Conservation (phyloP, 345 rosid genomes). For the Carallia pectinifolia region DNA sequence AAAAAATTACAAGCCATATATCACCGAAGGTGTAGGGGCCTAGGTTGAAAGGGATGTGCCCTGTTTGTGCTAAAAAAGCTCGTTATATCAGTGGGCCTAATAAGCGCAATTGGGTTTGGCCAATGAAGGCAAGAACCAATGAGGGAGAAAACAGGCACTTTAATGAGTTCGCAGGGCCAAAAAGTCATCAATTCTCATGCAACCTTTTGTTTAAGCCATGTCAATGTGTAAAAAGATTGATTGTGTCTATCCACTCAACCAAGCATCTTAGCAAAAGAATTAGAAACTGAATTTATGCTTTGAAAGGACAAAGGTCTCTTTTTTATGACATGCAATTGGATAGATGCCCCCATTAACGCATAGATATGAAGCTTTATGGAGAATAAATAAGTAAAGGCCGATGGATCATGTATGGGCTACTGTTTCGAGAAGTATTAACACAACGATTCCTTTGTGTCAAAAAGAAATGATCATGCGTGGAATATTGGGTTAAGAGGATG, state of each 20-base stretch:
- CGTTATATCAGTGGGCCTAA: neutral
- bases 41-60: neutral
- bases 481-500: too few relatives aligned
- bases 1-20: neutral
- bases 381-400: neutral
- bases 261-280: neutral
- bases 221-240: neutral
- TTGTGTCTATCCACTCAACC: neutral
- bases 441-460: neutral
- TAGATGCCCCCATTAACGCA: slow-evolving; percentile 11
- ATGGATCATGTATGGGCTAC: neutral
- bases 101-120: neutral
- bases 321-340: neutral
- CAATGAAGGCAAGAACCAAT: slow-evolving; percentile 1
- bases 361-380: neutral
- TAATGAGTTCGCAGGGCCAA: neutral
- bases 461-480: too few relatives aligned
- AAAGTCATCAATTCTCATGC: neutral
- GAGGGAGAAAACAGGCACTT: neutral
- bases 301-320: slow-evolving; percentile 8
- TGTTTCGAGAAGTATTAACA: too few relatives aligned
- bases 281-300: neutral
- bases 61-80: neutral
- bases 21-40: neutral
- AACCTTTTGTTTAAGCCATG: neutral